These are phyloP conservation scores for Linum trigynum DNA, from an alignment of 345 rosid species.

Conservation along the genomic window DNA sequence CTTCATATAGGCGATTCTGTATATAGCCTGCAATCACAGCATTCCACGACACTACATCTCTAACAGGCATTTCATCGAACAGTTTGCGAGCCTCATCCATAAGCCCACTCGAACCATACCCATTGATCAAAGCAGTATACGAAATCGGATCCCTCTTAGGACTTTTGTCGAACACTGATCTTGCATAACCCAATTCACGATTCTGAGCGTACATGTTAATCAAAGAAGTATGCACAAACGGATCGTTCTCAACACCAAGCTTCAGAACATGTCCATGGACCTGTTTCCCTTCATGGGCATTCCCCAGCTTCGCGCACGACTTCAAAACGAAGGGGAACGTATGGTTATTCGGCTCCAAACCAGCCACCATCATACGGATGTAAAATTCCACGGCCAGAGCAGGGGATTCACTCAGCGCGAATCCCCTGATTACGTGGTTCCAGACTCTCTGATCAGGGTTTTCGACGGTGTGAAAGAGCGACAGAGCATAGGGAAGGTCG, in stretches of 20 bases:
- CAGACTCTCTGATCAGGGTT: conserved; percentile 55
- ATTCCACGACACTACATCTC: conserved; percentile 49
- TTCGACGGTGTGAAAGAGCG: conserved; percentile 37
- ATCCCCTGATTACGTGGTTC: conserved; percentile 54
- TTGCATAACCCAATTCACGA: conserved; percentile 36
- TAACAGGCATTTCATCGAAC: conserved; percentile 52
- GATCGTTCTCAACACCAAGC: conserved; percentile 41
- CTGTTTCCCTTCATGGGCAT: conserved; percentile 33
- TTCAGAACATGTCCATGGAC: conserved; percentile 51
- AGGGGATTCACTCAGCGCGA: conserved; percentile 39
- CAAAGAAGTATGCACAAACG: conserved; percentile 55
- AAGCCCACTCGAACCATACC: conserved; percentile 29
- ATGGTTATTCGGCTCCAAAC: conserved; percentile 39
- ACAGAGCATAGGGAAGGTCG: conserved; percentile 45
- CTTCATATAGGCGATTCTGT: conserved; percentile 34
- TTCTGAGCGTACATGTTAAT: conserved; percentile 50
- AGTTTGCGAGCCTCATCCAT: conserved; percentile 32
- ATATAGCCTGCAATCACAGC: conserved; percentile 46
- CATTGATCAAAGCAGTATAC: conserved; percentile 49
- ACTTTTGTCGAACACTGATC: conserved; percentile 44
- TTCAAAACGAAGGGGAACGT: conserved; percentile 63
- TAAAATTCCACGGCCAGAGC: conserved; percentile 33
- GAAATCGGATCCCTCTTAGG: conserved; percentile 46
- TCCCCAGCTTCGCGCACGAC: conserved; percentile 36
- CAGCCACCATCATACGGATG: conserved; percentile 38